phyloP scores from a whole-genome alignment of 805 yeast genomes.

The Blastobotrys parvus region DNA sequence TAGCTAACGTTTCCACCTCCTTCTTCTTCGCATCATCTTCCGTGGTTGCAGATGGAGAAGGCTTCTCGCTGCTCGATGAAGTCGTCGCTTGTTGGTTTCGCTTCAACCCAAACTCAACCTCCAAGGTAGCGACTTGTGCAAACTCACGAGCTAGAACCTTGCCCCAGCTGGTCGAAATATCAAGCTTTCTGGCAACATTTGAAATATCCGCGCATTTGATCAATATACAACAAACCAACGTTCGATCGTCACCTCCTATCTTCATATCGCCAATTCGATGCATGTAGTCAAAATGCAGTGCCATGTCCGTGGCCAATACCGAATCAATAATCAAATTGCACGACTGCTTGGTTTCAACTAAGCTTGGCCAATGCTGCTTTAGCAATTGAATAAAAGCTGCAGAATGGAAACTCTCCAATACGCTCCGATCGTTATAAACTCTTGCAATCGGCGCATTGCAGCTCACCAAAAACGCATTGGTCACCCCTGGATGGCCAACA shows the following conservation, averaged over 20 bases:
- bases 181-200: constrained; percentile 76
- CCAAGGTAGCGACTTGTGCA: constrained; percentile 52
- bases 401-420: constrained; percentile 76
- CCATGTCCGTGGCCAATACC: constrained; percentile 90
- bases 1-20: constrained; percentile 2
- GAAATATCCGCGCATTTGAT: constrained; percentile 95
- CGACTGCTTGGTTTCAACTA: constrained; percentile 10
- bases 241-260: constrained; percentile 6
- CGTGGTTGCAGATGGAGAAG: constrained; percentile 3
- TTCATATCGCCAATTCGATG: constrained; percentile 25
- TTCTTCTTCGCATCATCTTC: not conserved
- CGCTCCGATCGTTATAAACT: constrained; percentile 55
- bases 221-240: constrained; percentile 54
- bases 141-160: constrained; percentile 70
- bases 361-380: constrained; percentile 43
- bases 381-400: constrained; percentile 49
- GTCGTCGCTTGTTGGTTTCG: not conserved
- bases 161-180: constrained; percentile 82
- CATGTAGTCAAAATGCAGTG: constrained; percentile 70
- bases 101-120: constrained; percentile 28
- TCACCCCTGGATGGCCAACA: constrained; percentile 94
- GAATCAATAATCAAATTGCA: constrained; percentile 27
- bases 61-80: no score
- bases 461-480: constrained; percentile 59
- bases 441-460: constrained; percentile 55